Evolutionary conservation across 75 land plant species (phyloP), one percentile per base, ranked within the genome.

Genomic region (Pseudotsuga menziesii): DNA sequence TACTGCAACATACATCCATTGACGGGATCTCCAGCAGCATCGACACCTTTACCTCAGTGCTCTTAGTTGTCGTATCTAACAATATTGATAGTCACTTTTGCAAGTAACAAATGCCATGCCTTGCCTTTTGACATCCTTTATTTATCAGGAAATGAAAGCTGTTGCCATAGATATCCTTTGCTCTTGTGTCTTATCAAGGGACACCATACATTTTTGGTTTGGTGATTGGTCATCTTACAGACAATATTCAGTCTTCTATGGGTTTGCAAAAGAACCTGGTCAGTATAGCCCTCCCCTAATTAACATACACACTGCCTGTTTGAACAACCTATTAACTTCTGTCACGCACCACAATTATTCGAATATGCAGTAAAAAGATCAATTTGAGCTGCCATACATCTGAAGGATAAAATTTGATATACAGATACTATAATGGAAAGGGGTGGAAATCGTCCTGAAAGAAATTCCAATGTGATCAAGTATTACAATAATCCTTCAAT

Each of bases 401-500:
- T 9, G 0, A 69, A 41, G 48, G 11, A 41, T 20, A 3, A 41
- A 69, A 69, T 22, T 48, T 69, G n/a, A 52, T 69, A 29, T 9
- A 20, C 17, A 35, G 8, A 69, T 69, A 6, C 20, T 41, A 67
- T 9, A 67, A 67, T 67, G 23, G 72, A 67, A 39, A 6, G 20
- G 22, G n/a, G 3, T 69, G 72, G 16, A 39, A 39, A 7, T 69
- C 41, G 15, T 69, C 72, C n/a, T 16, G 12, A 19, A 69, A 16
- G 23, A 69, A 35, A 69, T 39, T 69, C 23, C 23, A 25, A 12
- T 61, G 23, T 69, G 16, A 52, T 90, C 75, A 93, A 55, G 79
- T 58, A 2, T 76, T 84, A 80, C 97, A 91, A 81, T 91, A 82
- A 74, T 91, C 93, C 81, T 82, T 92, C 75, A 94, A 71, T 73